Evolutionary conservation across 768 basidiomycete genomes (phyloP).

Genomic region (Tulasnella sp.): DNA sequence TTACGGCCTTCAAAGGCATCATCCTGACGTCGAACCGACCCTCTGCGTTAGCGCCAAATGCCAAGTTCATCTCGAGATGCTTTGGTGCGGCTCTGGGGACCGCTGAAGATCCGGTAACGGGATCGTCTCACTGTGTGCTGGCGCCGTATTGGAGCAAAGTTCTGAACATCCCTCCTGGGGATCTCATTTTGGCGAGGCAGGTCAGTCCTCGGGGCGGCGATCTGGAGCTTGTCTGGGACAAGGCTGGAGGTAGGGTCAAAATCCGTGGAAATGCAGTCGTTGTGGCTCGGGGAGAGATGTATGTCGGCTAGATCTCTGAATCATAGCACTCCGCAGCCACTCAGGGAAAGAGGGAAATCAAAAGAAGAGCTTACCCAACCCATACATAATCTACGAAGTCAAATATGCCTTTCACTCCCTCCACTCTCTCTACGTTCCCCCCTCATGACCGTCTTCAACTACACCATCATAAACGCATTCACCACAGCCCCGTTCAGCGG

Average conservation of each 20-base stretch:
- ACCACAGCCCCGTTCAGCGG: slow-evolving; percentile 24
- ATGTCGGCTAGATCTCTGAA: too few species aligned
- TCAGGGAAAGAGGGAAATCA: too few species aligned
- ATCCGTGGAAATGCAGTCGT: slow-evolving; percentile 3
- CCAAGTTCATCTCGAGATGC: slow-evolving; percentile 26
- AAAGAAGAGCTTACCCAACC: too few species aligned
- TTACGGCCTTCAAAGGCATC: background rate
- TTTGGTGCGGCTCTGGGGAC: slow-evolving; percentile 23
- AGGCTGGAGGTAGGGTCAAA: background rate
- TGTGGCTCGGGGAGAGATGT: slow-evolving; percentile 1
- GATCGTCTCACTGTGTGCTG: slow-evolving; percentile 25
- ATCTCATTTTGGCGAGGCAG: background rate
- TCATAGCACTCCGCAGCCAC: too few species aligned
- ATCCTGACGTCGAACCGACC: slow-evolving; percentile 21
- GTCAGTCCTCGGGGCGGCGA: slow-evolving; percentile 3
- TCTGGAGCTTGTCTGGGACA: slow-evolving; percentile 8
- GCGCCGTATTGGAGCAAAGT: slow-evolving; percentile 24
- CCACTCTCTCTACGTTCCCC: background rate
- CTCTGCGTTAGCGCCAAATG: background rate
- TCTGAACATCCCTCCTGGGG: background rate
- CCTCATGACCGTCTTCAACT: background rate
- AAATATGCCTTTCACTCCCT: background rate
- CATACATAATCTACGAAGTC: background rate
- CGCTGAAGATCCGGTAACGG: slow-evolving; percentile 28
- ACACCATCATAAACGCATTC: slow-evolving; percentile 27